A percentile compares a stretch with the other conserved stretches of the same genome.
phyloP scores from a whole-genome alignment of 164 flowering plant species.

The Annona cherimola region DNA sequence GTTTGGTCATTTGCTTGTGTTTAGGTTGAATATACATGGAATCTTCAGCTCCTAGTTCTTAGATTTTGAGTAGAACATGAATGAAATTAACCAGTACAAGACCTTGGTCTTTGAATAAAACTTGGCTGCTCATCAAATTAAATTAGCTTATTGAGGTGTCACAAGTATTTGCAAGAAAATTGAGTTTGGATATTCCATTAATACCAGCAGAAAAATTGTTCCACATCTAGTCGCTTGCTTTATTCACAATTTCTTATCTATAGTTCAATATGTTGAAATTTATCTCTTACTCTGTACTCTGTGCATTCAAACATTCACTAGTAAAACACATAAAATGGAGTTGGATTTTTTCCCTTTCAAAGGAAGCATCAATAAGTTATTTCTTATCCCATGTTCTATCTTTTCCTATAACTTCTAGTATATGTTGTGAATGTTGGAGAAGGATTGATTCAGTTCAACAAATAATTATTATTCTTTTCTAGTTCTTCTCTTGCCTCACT shows the following conservation, averaged over 20 bases:
- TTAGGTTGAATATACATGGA: too few species aligned
- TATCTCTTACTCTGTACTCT: not conserved
- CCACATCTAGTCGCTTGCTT: not conserved
- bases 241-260: not conserved
- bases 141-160: not conserved
- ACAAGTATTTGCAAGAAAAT: not conserved
- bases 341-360: not conserved
- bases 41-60: not conserved
- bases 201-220: not conserved
- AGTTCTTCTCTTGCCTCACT: not conserved
- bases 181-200: not conserved
- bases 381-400: not conserved
- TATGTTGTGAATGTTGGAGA: not conserved
- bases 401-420: not conserved
- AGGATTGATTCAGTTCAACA: not conserved
- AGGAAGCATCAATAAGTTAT: not conserved
- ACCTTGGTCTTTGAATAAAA: too few species aligned
- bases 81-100: too few species aligned
- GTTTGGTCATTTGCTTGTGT: not conserved
- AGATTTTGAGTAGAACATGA: too few species aligned
- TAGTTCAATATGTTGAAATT: not conserved
- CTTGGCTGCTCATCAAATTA: not conserved
- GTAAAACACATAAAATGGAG: not conserved
- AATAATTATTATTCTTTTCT: not conserved
- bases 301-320: not conserved